Evolutionary conservation across 495 filamentous ascomycete species (phyloP).

Genomic region (Cercophora samala): DNA sequence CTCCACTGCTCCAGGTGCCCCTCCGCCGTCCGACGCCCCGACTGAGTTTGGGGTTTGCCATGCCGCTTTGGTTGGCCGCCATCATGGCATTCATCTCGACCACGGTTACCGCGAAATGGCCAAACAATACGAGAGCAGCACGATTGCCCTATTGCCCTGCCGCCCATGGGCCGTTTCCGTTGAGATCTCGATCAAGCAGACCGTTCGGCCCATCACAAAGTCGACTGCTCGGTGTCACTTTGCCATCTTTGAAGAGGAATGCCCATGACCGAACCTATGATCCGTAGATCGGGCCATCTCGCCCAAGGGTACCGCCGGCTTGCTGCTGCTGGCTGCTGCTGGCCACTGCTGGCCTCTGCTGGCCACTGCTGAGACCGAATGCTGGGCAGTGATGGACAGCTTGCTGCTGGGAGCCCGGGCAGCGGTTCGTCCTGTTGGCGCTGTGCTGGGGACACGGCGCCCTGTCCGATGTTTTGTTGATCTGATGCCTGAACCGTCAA

Average conservation of each 20-base stretch:
- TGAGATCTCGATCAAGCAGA: not conserved
- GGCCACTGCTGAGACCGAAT: not conserved
- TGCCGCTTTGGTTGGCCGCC: not conserved
- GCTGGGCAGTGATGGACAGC: not conserved
- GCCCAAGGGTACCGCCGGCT: not conserved
- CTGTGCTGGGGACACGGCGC: not conserved
- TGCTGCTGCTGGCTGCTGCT: not conserved
- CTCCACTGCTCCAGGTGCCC: slow-evolving; percentile 9
- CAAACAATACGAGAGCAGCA: not conserved
- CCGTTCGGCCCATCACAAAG: not conserved
- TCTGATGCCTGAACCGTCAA: not conserved
- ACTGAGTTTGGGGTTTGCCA: not conserved
- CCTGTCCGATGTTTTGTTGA: not conserved
- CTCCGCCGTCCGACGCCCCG: not conserved
- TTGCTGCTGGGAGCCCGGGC: not conserved
- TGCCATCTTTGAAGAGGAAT: not conserved
- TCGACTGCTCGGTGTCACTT: not conserved
- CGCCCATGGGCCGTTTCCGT: not conserved
- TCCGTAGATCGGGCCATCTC: not conserved
- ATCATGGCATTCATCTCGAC: not conserved
- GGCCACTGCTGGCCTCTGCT: not conserved
- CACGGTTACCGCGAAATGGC: not conserved
- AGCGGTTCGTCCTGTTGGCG: too few relatives aligned
- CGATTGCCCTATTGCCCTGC: not conserved
- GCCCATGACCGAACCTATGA: not conserved